Percentiles rank a stretch among this genome's conserved stretches.
Conservation (phyloP, 2,329 filamentous ascomycete species). For the Colletotrichum sp. region DNA sequence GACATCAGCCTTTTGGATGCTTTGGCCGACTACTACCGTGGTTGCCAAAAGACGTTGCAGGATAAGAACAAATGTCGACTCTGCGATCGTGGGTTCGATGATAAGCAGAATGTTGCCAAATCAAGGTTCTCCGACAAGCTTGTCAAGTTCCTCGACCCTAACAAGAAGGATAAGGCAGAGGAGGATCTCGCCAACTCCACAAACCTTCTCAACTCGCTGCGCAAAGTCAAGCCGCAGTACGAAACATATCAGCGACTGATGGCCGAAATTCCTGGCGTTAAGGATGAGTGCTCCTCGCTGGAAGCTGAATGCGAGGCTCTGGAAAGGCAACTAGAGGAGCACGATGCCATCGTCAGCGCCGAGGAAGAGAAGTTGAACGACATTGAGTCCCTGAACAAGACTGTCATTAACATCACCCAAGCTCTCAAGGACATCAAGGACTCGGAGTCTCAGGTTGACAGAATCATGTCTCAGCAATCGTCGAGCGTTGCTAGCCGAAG, state of each 20-base stretch:
- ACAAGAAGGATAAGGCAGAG: constrained; percentile 66
- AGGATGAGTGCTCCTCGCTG: constrained; percentile 65
- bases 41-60: constrained; percentile 69
- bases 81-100: constrained; percentile 74
- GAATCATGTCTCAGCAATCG: constrained; percentile 78
- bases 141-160: constrained; percentile 65
- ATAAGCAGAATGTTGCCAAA: constrained; percentile 58
- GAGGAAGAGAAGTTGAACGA: constrained; percentile 72
- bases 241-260: constrained; percentile 76
- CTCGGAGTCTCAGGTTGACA: constrained; percentile 75
- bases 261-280: constrained; percentile 72
- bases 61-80: constrained; percentile 77
- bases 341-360: constrained; percentile 70
- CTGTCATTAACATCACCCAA: constrained; percentile 76
- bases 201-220: constrained; percentile 61
- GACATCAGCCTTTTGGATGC: constrained; percentile 74
- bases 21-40: constrained; percentile 73
- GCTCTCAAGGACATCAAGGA: constrained; percentile 74
- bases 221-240: constrained; percentile 69
- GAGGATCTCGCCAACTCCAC: constrained; percentile 60
- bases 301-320: constrained; percentile 67
- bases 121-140: constrained; percentile 72
- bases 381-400: constrained; percentile 77
- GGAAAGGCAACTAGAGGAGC: constrained; percentile 67
- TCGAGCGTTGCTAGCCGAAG: constrained; percentile 70